A percentile compares a stretch with the other conserved stretches of the same genome.
Evolutionary conservation across 1,284 basidiomycete species (phyloP).

Genomic region (Cerrena zonata): DNA sequence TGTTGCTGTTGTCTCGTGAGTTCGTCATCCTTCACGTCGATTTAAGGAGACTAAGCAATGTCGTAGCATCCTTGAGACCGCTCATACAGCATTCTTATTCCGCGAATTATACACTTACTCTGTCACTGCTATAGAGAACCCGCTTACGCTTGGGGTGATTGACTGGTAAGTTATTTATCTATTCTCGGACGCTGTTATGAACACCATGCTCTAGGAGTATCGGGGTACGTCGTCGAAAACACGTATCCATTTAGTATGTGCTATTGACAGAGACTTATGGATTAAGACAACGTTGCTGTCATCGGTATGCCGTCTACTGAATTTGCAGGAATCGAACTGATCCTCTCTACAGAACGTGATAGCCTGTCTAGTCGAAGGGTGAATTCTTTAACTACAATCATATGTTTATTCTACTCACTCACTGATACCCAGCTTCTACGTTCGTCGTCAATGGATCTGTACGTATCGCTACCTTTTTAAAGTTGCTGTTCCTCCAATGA

Average conservation of each 20-base stretch:
- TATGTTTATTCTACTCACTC: too few relatives aligned
- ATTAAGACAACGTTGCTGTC: background rate
- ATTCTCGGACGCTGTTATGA: background rate
- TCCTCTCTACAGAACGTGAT: background rate
- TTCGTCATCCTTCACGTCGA: background rate
- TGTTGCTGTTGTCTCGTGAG: background rate
- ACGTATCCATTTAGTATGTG: background rate
- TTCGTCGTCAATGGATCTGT: background rate
- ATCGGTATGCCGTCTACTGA: background rate
- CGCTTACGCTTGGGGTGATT: background rate
- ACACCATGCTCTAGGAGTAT: background rate
- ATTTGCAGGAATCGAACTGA: background rate
- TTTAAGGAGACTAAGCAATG: background rate
- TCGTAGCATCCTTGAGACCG: background rate
- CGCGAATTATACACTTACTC: background rate
- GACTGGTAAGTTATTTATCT: background rate
- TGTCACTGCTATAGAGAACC: background rate
- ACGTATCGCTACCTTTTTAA: background rate
- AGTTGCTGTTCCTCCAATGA: background rate
- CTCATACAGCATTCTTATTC: background rate
- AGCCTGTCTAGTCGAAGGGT: background rate
- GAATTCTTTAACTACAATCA: background rate
- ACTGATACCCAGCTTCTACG: background rate
- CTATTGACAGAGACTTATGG: background rate
- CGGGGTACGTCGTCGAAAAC: background rate